phyloP scores from a whole-genome alignment of 495 filamentous ascomycete species.

The Penicillium dipodomyicola region DNA sequence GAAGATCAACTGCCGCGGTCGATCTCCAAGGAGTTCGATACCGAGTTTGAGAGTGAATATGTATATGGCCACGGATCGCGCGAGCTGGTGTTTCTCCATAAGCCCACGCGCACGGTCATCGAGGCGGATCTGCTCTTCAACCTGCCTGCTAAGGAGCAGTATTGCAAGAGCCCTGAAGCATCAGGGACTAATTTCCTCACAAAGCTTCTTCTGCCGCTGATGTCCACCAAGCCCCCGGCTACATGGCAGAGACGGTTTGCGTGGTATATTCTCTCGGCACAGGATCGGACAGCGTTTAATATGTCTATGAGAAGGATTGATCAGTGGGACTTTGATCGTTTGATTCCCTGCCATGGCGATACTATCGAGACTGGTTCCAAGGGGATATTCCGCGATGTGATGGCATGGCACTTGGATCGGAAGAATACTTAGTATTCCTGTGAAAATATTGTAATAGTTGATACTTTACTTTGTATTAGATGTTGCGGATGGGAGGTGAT shows the following conservation, averaged over 20 bases:
- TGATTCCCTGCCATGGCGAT: conserved; percentile 95
- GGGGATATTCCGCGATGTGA: conserved; percentile 73
- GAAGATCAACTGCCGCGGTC: conserved; percentile 48
- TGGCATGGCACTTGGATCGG: conserved; percentile 77
- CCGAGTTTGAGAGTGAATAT: conserved; percentile 83
- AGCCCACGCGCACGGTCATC: conserved; percentile 78
- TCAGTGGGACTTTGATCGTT: conserved; percentile 79
- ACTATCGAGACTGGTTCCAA: conserved; percentile 75
- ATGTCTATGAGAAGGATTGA: conserved; percentile 66
- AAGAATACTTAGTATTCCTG: conserved; percentile 18
- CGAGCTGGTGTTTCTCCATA: conserved; percentile 84
- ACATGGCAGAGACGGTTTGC: conserved; percentile 75
- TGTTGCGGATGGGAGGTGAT: not conserved
- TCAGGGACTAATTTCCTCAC: conserved; percentile 59
- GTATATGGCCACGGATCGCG: conserved; percentile 76
- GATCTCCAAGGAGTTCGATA: conserved; percentile 75
- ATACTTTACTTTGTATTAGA: not conserved
- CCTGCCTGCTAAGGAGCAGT: conserved; percentile 84
- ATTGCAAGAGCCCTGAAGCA: conserved; percentile 58
- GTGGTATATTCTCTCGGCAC: conserved; percentile 70
- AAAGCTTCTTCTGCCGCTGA: conserved; percentile 57
- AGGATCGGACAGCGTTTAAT: conserved; percentile 65
- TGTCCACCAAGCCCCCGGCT: conserved; percentile 56
- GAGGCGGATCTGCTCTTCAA: conserved; percentile 93
- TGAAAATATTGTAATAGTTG: not conserved